Conservation (phyloP, 345 rosid species). For the Crucihimalaya himalaica region DNA sequence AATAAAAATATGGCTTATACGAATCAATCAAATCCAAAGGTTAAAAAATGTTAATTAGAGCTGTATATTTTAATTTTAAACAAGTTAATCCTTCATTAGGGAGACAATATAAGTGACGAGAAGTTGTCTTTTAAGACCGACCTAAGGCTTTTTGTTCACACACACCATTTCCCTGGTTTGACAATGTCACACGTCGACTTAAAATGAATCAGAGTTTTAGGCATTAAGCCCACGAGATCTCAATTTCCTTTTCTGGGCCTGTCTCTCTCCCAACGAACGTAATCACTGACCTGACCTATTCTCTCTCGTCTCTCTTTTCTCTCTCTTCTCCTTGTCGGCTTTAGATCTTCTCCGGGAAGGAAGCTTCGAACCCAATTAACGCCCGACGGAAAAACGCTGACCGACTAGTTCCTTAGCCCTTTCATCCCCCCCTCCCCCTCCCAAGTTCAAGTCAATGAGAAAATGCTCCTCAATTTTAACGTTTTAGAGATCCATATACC, state of each 20-base stretch:
- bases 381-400: constrained; percentile 16
- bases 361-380: constrained; percentile 18
- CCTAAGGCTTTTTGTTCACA: constrained; percentile 14
- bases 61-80: not conserved
- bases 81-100: not conserved
- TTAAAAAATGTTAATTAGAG: too few relatives aligned
- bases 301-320: constrained; percentile 19
- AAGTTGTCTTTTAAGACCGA: constrained; percentile 22
- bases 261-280: constrained; percentile 26
- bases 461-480: constrained; percentile 31
- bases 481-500: constrained; percentile 33
- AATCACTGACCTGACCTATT: constrained; percentile 26
- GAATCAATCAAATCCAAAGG: not conserved
- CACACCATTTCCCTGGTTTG: constrained; percentile 17
- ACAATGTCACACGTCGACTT: constrained; percentile 40
- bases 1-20: not conserved
- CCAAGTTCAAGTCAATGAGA: constrained; percentile 36
- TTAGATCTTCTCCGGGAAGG: constrained; percentile 37
- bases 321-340: constrained; percentile 27
- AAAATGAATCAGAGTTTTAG: not conserved
- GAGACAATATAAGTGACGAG: not conserved
- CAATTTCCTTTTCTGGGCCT: constrained; percentile 32
- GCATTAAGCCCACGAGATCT: constrained; percentile 30
- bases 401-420: not conserved
- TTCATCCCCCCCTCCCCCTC: not conserved